phyloP scores from a whole-genome alignment of 2,329 filamentous ascomycete genomes.

The Coniosporium tulheliwenetii region DNA sequence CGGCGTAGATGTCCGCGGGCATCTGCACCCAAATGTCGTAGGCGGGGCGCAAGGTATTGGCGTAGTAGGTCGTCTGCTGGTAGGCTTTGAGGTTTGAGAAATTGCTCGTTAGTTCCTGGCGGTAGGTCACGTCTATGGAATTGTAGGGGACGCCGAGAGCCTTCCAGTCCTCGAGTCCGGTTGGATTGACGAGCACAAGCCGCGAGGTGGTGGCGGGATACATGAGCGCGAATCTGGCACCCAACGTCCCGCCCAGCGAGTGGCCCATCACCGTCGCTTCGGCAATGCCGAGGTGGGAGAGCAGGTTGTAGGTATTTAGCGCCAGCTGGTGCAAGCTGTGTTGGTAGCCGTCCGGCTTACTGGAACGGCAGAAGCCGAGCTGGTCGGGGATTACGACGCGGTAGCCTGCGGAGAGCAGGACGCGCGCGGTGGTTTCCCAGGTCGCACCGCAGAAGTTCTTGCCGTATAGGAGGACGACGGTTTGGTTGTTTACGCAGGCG shows the following conservation, averaged over 20 bases:
- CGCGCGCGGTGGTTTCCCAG: constrained; percentile 32
- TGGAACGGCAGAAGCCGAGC: constrained; percentile 42
- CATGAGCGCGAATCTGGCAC: constrained; percentile 35
- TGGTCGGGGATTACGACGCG: constrained; percentile 39
- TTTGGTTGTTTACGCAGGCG: constrained; percentile 20
- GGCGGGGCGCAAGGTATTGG: constrained; percentile 25
- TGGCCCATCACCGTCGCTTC: constrained; percentile 36
- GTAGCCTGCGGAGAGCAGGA: constrained; percentile 28
- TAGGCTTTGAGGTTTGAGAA: constrained; percentile 13
- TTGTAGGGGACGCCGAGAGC: constrained; percentile 13
- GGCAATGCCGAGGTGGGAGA: constrained; percentile 26
- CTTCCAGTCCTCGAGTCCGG: constrained; percentile 40
- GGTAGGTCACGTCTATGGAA: constrained; percentile 7
- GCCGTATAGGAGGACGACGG: constrained; percentile 35
- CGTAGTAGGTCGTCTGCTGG: constrained; percentile 6
- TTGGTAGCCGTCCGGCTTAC: constrained; percentile 35
- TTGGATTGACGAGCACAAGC: constrained; percentile 34
- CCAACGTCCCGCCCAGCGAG: constrained; percentile 40
- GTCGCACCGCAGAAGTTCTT: constrained; percentile 42
- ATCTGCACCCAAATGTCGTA: constrained; percentile 42
- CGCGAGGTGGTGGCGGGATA: constrained; percentile 27
- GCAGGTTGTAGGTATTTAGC: constrained; percentile 33
- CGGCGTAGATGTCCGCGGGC: constrained; percentile 36
- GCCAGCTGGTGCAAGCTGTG: constrained; percentile 37
- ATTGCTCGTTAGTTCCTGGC: constrained; percentile 9